Evolutionary conservation across 495 filamentous ascomycete species (phyloP).

Genomic region (Neurospora sublineolata): DNA sequence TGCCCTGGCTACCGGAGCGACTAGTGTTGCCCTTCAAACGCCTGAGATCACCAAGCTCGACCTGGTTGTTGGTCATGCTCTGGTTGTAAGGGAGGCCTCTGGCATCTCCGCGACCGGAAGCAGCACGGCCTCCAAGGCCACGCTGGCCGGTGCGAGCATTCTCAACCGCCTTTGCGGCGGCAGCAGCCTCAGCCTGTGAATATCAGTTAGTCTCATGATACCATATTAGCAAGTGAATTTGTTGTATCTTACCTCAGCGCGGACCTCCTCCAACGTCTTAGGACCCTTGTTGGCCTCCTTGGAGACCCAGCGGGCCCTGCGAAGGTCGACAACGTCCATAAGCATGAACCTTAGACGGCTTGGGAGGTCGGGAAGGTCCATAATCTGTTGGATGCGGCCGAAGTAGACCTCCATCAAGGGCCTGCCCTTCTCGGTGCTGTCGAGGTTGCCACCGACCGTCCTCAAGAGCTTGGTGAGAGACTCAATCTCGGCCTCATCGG

Average conservation of each 20-base stretch:
- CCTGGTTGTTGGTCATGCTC: constrained; percentile 52
- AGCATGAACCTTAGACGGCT: constrained; percentile 92
- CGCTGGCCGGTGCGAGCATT: constrained; percentile 47
- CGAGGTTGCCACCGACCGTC: constrained; percentile 80
- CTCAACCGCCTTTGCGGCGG: constrained; percentile 56
- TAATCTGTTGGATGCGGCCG: constrained; percentile 65
- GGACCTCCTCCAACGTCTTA: constrained; percentile 88
- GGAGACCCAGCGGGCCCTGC: constrained; percentile 60
- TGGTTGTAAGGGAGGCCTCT: constrained; percentile 65
- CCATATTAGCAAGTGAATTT: neutral
- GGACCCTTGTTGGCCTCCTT: constrained; percentile 89
- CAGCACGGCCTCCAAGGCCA: constrained; percentile 51
- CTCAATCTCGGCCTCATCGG: constrained; percentile 93
- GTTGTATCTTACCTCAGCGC: constrained; percentile 54
- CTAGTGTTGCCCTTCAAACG: constrained; percentile 52
- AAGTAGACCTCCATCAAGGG: constrained; percentile 93
- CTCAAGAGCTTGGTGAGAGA: constrained; percentile 82
- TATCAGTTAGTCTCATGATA: constrained; percentile 11
- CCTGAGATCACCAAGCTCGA: constrained; percentile 81
- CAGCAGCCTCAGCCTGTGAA: constrained; percentile 49
- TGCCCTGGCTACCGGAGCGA: constrained; percentile 45
- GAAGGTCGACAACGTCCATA: constrained; percentile 83
- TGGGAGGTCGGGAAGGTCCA: constrained; percentile 63
- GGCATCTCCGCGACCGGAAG: constrained; percentile 72
- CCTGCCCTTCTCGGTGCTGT: constrained; percentile 66